phyloP scores from a whole-genome alignment of 768 basidiomycete genomes.

The Phanerodontia chrysosporium region DNA sequence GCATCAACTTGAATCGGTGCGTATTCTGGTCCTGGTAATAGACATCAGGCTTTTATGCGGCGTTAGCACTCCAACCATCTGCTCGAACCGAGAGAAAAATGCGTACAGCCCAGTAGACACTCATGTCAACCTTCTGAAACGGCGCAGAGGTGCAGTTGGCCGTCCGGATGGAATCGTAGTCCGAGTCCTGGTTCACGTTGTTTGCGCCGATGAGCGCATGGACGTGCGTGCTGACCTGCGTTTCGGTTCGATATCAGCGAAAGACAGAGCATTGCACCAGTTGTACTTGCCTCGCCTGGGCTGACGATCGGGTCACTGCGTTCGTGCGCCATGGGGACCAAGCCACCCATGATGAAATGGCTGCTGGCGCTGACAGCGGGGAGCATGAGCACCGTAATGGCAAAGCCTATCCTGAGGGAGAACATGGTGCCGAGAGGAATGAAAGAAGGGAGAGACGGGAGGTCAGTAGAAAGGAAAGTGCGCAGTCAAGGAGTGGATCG shows the following conservation, averaged over 20 bases:
- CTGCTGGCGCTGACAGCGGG: constrained; percentile 7
- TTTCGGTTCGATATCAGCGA: not conserved
- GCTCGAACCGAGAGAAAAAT: not conserved
- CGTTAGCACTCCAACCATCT: too few relatives aligned
- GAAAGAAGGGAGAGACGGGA: not conserved
- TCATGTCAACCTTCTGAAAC: constrained; percentile 18
- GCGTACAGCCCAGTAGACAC: constrained; percentile 24
- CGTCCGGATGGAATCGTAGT: constrained; percentile 5
- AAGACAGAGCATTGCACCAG: not conserved
- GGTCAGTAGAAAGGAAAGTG: constrained; percentile 6
- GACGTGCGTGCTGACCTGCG: constrained; percentile 12
- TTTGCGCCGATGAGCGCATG: constrained; percentile 12
- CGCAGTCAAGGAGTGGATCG: not conserved
- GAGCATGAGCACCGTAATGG: not conserved
- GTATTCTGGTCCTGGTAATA: constrained; percentile 17
- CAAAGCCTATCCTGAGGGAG: constrained; percentile 3
- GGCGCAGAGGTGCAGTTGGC: constrained; percentile 9
- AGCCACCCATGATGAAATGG: constrained; percentile 14
- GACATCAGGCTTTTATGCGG: too few relatives aligned
- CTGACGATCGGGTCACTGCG: constrained; percentile 16
- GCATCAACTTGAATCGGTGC: constrained; percentile 15
- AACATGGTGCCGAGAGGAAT: not conserved
- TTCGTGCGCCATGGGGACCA: constrained; percentile 6
- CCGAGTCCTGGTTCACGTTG: constrained; percentile 9
- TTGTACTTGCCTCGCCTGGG: constrained; percentile 8